phyloP scores from a whole-genome alignment of 768 basidiomycete genomes.

The Boletus rubescentipes region DNA sequence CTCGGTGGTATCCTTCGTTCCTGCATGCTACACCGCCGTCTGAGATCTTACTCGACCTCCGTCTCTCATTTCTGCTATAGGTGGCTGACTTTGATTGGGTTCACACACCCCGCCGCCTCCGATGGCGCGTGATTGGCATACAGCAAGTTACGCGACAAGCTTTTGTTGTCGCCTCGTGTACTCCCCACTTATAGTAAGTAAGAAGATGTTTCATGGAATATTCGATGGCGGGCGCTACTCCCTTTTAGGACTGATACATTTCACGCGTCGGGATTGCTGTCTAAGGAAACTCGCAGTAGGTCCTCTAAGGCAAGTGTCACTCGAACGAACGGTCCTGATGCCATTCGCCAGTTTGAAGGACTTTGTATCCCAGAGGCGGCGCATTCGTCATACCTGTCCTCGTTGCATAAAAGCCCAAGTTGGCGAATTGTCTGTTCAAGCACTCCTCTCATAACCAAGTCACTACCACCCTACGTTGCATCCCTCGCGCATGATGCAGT shows the following conservation, averaged over 20 bases:
- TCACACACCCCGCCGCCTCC: slow-evolving; percentile 1
- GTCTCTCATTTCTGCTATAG: not conserved
- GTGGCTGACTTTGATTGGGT: not conserved
- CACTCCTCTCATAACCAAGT: not conserved
- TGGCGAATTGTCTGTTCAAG: not conserved
- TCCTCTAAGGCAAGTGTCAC: slow-evolving; percentile 19
- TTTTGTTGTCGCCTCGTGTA: slow-evolving; percentile 3
- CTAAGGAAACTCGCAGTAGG: not conserved
- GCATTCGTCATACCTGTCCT: not conserved
- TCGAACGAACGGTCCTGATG: slow-evolving; percentile 9
- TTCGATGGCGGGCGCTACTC: slow-evolving; percentile 9
- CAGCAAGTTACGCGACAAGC: slow-evolving; percentile 20
- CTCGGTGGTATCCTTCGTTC: not conserved
- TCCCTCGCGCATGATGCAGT: slow-evolving; percentile 11
- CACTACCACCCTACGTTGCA: not conserved
- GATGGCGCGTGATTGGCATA: slow-evolving; percentile 1
- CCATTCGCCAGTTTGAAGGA: not conserved
- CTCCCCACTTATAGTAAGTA: not conserved
- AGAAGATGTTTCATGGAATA: not conserved
- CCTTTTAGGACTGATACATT: slow-evolving; percentile 1
- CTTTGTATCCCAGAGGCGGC: not conserved
- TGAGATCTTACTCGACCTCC: too few relatives aligned
- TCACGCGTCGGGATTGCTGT: not conserved
- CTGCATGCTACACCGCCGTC: not conserved
- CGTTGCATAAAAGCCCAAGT: slow-evolving; percentile 16